These are phyloP conservation scores for Xylaria sp. DNA, from an alignment of 2,329 filamentous ascomycete species.

Conservation along the genomic window DNA sequence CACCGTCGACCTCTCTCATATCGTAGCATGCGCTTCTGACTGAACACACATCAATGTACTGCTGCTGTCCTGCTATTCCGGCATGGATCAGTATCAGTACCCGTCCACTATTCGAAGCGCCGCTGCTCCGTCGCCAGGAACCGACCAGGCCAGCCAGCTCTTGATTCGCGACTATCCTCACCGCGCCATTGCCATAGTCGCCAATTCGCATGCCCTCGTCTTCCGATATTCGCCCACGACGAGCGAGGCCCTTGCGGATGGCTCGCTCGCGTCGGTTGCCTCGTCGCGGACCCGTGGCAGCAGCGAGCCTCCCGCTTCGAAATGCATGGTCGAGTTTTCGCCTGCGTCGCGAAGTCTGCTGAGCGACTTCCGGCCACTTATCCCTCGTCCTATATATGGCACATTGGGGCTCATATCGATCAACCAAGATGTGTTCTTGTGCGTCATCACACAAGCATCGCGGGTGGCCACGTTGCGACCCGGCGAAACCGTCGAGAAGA, in stretches of 20 bases:
- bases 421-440: slow-evolving; percentile 86
- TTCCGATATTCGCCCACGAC: slow-evolving; percentile 80
- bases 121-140: slow-evolving; percentile 58
- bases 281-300: slow-evolving; percentile 58
- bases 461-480: slow-evolving; percentile 85
- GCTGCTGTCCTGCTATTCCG: slow-evolving; percentile 46
- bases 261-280: slow-evolving; percentile 66
- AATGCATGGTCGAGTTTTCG: slow-evolving; percentile 90
- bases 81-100: slow-evolving; percentile 63
- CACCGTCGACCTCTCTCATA: slow-evolving; percentile 19
- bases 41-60: slow-evolving; percentile 36
- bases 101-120: slow-evolving; percentile 57
- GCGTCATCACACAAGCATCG: slow-evolving; percentile 83
- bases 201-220: slow-evolving; percentile 81
- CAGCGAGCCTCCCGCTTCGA: slow-evolving; percentile 61
- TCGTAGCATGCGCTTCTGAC: slow-evolving; percentile 46
- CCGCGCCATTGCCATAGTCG: slow-evolving; percentile 87
- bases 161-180: slow-evolving; percentile 88
- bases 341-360: slow-evolving; percentile 73
- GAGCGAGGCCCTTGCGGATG: slow-evolving; percentile 69
- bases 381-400: slow-evolving; percentile 79
- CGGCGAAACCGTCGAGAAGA: slow-evolving; percentile 89
- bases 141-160: slow-evolving; percentile 77
- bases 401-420: slow-evolving; percentile 90
- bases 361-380: slow-evolving; percentile 80